Conservation (phyloP, 2,329 filamentous ascomycete species). For the Elsinoe arachidis region DNA sequence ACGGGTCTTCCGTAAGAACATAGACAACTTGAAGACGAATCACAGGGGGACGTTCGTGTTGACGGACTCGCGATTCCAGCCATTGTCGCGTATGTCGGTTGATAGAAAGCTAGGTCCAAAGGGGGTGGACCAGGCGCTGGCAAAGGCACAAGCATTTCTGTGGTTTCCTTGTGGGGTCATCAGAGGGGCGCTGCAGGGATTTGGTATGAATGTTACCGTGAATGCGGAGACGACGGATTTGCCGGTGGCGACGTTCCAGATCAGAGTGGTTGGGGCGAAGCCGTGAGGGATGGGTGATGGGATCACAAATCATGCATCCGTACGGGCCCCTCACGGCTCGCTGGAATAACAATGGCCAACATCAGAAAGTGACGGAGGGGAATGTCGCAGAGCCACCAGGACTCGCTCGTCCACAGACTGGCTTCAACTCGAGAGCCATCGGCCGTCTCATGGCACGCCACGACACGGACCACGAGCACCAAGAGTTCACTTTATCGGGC, state of each 20-base stretch:
- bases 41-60: constrained; percentile 94
- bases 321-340: no score
- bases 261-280: constrained; percentile 70
- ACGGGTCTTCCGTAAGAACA: constrained; percentile 88
- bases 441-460: no score
- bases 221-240: constrained; percentile 84
- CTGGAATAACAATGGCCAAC: not conserved
- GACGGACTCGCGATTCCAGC: constrained; percentile 85
- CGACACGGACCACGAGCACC: no score
- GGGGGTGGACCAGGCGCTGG: constrained; percentile 41
- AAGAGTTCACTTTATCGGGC: not conserved
- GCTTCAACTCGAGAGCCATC: no score
- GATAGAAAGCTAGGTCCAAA: constrained; percentile 38
- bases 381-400: no score
- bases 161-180: constrained; percentile 95
- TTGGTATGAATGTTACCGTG: constrained; percentile 85
- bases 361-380: no score
- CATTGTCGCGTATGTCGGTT: constrained; percentile 81
- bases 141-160: constrained; percentile 77
- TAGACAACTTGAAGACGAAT: constrained; percentile 98
- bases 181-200: constrained; percentile 77
- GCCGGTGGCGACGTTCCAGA: constrained; percentile 87
- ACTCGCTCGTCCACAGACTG: no score
- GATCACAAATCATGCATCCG: no score
- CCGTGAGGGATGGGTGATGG: constrained; percentile 35